Conservation (phyloP, 2,329 filamentous ascomycete genomes). For the Microdochium trichocladiopsis region DNA sequence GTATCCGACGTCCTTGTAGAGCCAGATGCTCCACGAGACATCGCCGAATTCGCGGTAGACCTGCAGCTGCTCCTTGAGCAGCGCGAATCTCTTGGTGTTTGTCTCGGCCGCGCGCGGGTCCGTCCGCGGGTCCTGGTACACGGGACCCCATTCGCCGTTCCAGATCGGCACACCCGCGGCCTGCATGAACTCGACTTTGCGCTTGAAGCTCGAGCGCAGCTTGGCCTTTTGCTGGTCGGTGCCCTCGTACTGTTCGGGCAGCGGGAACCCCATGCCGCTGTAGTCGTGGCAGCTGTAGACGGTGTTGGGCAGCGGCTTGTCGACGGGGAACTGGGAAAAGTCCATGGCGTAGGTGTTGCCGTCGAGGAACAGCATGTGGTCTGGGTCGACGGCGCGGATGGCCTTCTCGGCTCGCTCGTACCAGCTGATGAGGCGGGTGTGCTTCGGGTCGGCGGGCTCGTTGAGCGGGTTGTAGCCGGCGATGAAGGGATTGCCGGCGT, state of each 20-base stretch:
- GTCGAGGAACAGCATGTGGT: constrained; percentile 39
- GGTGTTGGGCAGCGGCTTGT: no score
- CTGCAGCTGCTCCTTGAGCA: constrained; percentile 31
- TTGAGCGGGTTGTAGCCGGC: constrained; percentile 29
- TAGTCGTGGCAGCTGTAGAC: no score
- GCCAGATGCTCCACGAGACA: constrained; percentile 52
- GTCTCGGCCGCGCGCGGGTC: constrained; percentile 26
- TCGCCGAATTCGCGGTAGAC: constrained; percentile 27
- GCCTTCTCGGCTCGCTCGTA: constrained; percentile 24
- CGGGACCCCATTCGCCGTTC: constrained; percentile 46
- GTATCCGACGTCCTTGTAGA: constrained; percentile 50
- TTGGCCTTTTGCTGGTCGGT: no score
- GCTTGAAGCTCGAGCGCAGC: constrained; percentile 27
- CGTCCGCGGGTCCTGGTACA: constrained; percentile 33
- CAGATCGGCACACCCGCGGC: constrained; percentile 32
- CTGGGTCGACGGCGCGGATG: constrained; percentile 26
- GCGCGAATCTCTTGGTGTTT: constrained; percentile 31
- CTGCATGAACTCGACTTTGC: constrained; percentile 36
- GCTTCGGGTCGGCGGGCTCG: constrained; percentile 11
- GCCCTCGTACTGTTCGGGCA: no score
- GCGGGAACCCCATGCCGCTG: no score
- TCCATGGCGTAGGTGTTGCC: constrained; percentile 50
- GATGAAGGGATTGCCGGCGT: constrained; percentile 29
- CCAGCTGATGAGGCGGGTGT: constrained; percentile 24
- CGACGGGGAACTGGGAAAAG: no score